Evolutionary conservation across 208 protist species (phyloP).

Genomic region (Trypanosoma mega): DNA sequence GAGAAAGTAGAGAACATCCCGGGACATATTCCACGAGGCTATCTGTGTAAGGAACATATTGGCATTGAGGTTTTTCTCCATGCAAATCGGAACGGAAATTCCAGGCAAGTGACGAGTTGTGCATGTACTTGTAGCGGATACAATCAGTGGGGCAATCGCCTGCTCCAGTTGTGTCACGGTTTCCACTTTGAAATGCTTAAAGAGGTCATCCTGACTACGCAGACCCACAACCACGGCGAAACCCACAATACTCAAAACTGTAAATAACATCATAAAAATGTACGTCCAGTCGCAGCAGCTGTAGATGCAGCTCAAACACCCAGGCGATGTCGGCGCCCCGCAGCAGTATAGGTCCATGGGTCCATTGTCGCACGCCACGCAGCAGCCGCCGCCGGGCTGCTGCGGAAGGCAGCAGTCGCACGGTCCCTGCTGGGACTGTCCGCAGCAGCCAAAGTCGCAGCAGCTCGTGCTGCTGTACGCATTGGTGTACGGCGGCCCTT

Average conservation of each 20-base stretch:
- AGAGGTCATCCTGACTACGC: slow-evolving; percentile 49
- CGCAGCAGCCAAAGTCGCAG: background rate
- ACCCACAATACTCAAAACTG: slow-evolving; percentile 45
- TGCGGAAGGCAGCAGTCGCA: slow-evolving; percentile 5
- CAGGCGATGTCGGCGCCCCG: slow-evolving; percentile 28
- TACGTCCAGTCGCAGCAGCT: slow-evolving; percentile 72
- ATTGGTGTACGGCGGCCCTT: too few relatives aligned
- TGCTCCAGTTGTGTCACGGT: slow-evolving; percentile 37
- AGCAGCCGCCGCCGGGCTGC: background rate
- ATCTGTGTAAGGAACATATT: slow-evolving; percentile 64
- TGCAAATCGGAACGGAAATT: slow-evolving; percentile 52
- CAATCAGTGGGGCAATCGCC: slow-evolving; percentile 39
- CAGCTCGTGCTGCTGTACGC: slow-evolving; percentile 10
- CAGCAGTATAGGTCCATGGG: slow-evolving; percentile 67
- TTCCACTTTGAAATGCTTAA: slow-evolving; percentile 38
- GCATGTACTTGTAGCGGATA: slow-evolving; percentile 3
- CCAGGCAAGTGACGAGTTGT: slow-evolving; percentile 35
- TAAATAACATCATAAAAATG: slow-evolving; percentile 49
- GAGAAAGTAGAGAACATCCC: slow-evolving; percentile 70
- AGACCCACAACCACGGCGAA: slow-evolving; percentile 51
- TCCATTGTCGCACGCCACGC: background rate
- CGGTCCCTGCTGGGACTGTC: slow-evolving; percentile 1
- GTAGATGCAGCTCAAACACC: slow-evolving; percentile 44
- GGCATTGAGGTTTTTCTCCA: slow-evolving; percentile 65
- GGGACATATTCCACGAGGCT: slow-evolving; percentile 58